Conservation (phyloP, 2,329 filamentous ascomycete genomes). For the Elsinoe necatrix region DNA sequence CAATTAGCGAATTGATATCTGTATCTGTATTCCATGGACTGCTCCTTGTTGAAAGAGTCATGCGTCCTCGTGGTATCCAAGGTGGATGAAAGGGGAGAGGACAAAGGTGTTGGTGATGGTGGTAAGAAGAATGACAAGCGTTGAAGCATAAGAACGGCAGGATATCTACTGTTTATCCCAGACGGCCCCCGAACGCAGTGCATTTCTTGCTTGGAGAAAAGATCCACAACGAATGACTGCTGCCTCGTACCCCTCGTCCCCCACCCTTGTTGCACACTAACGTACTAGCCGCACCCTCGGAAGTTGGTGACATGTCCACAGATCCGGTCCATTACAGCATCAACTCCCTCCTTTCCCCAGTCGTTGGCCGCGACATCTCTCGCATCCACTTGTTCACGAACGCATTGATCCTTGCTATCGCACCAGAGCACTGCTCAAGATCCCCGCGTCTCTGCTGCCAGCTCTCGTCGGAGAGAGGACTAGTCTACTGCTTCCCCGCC, state of each 20-base stretch:
- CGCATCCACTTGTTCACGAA: background rate
- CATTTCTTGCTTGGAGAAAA: background rate
- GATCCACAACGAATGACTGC: background rate
- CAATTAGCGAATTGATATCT: constrained; percentile 3
- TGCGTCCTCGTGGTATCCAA: too few species aligned
- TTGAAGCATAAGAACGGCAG: background rate
- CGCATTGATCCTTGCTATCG: background rate
- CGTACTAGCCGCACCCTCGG: too few species aligned
- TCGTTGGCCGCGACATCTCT: background rate
- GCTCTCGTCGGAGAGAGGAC: background rate
- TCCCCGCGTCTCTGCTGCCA: background rate
- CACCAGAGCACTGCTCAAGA: background rate
- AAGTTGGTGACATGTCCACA: too few species aligned
- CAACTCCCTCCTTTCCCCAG: background rate
- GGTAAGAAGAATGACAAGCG: background rate
- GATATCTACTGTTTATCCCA: constrained; percentile 11
- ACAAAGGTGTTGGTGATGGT: too few species aligned
- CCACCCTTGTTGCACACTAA: too few species aligned
- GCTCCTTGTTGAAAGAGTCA: background rate
- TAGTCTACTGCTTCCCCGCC: background rate
- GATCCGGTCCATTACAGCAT: background rate
- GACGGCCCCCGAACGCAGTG: background rate
- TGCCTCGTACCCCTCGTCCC: background rate
- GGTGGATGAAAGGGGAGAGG: too few species aligned
- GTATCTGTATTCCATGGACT: background rate